A percentile compares a stretch with the other conserved stretches of the same genome.
These are phyloP conservation scores for Cichorium intybus DNA, from an alignment of 140 eudicot species.

Conservation along the genomic window DNA sequence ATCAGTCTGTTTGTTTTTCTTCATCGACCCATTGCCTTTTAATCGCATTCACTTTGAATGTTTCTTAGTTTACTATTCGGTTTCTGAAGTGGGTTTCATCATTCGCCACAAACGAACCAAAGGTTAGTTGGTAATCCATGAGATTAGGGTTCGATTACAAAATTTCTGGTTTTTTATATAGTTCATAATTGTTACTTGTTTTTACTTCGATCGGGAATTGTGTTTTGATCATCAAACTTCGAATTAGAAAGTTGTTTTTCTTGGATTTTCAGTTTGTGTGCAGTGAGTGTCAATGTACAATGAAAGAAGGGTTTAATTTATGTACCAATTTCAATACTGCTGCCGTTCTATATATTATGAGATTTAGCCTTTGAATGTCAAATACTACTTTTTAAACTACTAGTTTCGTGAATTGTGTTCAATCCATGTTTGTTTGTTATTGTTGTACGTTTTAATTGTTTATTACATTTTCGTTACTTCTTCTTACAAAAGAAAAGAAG, in stretches of 20 bases:
- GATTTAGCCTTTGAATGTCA: not conserved
- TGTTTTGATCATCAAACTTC: conserved; percentile 1
- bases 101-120: conserved; percentile 4
- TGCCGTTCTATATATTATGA: not conserved
- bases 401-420: not conserved
- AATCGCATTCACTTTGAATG: not conserved
- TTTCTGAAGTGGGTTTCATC: not conserved
- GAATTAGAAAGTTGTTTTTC: not conserved
- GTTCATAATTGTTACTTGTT: not conserved
- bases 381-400: not conserved
- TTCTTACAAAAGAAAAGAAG: not conserved
- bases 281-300: not conserved
- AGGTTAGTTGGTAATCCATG: conserved; percentile 1
- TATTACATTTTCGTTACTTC: not conserved
- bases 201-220: not conserved
- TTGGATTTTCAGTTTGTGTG: not conserved
- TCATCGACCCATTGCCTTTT: not conserved
- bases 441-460: not conserved
- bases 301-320: not conserved
- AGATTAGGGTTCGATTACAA: not conserved
- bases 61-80: not conserved
- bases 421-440: not conserved
- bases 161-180: not conserved
- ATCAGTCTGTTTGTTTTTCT: not conserved
- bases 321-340: not conserved